Conservation (phyloP, 1,284 basidiomycete genomes). For the Pascua sp. region DNA sequence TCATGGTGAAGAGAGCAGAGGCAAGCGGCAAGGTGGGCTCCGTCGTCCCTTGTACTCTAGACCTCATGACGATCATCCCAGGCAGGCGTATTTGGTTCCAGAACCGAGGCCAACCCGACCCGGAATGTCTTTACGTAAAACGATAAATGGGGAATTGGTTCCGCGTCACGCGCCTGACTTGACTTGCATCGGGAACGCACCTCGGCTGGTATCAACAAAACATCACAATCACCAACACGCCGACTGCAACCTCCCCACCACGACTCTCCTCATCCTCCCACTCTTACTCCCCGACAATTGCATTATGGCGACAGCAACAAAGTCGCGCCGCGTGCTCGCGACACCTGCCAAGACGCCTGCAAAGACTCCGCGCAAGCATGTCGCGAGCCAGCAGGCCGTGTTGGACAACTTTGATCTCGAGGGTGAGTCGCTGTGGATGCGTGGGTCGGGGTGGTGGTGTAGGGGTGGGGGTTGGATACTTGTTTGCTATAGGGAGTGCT, state of each 20-base stretch:
- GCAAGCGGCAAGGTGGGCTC: no score
- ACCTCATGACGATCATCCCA: no score
- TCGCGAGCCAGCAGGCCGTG: slow-evolving; percentile 30
- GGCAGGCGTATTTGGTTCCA: no score
- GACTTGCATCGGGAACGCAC: slow-evolving; percentile 24
- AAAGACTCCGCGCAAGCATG: slow-evolving; percentile 23
- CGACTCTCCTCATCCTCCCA: neutral
- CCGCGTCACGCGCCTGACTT: slow-evolving; percentile 1
- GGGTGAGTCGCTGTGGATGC: slow-evolving; percentile 27
- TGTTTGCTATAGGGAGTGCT: no score
- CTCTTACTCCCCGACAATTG: neutral
- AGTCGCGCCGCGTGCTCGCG: slow-evolving; percentile 18
- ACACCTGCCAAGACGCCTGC: slow-evolving; percentile 17
- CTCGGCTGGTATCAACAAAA: slow-evolving; percentile 9
- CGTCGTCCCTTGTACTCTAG: no score
- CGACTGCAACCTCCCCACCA: neutral
- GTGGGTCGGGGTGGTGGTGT: no score
- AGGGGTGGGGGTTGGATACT: no score
- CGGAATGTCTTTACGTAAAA: no score
- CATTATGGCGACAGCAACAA: slow-evolving; percentile 15
- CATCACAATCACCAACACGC: neutral
- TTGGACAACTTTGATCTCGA: slow-evolving; percentile 50
- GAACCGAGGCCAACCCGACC: no score
- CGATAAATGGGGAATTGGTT: no score
- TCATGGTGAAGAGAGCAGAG: no score